Base-by-base conservation (phyloP, 1,139 yeast genomes). In the Kodamaea derodonti region DNA sequence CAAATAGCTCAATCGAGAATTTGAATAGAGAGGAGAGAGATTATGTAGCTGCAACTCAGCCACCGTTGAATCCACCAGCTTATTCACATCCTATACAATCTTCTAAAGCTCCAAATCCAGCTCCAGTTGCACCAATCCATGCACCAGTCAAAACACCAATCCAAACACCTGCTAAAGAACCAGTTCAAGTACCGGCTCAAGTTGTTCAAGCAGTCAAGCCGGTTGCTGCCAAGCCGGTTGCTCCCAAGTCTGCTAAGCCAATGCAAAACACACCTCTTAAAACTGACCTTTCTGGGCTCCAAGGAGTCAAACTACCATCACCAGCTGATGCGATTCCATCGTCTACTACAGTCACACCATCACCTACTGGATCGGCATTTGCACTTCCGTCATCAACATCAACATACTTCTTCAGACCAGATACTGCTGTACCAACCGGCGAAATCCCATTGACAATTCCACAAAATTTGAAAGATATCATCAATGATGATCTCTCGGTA, bases 301-400 rank as follows among this genome's bases (percentile, higher is more conserved):
- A 18, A 18, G 22, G 22, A 6, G 9, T 7, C 9, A 18, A 18
- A 9, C 22, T 18, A 18, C 22, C 22, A 7, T 6, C 22, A 7
- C 22, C 22, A 18, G 6, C 22, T 9, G 22, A 18, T 6, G 22
- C 22, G 6, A 18, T 14, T 6, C 28, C 28, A 13, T 25, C 28
- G 10, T 17, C 28, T 6, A 14, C 15, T 6, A 25, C 28, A 6
- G 17, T 8, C 17, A 25, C 17, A 13, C 17, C 17, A 12, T 27
- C 30, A 4, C 30, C 34, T 3, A 20, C 30, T 4, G 29, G 25
- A 4, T 52, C 66, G 16, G 69, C 75, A 6, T 69, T 69, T 54
- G 74, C 73, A 8, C 58, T 69, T 41, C 75, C 75, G 3, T 62
- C 71, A 2, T 67, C 74, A 2, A 65, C 73, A 0, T 67, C 74